These are phyloP conservation scores for Suhomyces vadensis DNA, from an alignment of 805 yeast species.

Conservation along the genomic window DNA sequence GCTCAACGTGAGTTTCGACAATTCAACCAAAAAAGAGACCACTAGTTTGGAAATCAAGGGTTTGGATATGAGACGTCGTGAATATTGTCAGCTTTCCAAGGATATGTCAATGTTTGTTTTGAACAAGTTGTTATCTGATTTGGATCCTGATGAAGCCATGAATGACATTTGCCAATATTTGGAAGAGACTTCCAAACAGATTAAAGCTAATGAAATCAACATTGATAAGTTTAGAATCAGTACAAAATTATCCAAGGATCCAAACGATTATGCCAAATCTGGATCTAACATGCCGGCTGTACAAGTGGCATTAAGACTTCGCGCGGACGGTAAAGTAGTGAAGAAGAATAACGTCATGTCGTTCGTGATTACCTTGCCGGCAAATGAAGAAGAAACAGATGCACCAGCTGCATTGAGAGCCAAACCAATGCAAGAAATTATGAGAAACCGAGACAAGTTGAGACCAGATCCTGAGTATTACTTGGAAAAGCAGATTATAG, in stretches of 20 bases:
- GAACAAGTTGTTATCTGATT: constrained; percentile 66
- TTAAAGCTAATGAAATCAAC: constrained; percentile 62
- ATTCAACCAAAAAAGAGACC: constrained; percentile 52
- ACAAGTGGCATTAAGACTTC: constrained; percentile 81
- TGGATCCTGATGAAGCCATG: constrained; percentile 75
- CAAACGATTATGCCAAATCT: constrained; percentile 69
- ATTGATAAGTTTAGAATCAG: constrained; percentile 74
- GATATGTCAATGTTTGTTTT: constrained; percentile 79
- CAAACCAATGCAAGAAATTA: constrained; percentile 72
- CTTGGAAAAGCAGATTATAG: constrained; percentile 83
- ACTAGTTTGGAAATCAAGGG: constrained; percentile 87
- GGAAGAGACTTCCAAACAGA: constrained; percentile 55
- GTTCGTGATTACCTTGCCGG: constrained; percentile 63
- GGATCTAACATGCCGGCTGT: constrained; percentile 79
- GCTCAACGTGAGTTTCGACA: constrained; percentile 56
- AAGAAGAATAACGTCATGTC: constrained; percentile 90
- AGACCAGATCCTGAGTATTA: constrained; percentile 78
- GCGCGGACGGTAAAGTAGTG: constrained; percentile 81
- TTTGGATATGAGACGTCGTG: constrained; percentile 95
- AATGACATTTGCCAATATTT: constrained; percentile 70
- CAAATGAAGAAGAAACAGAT: constrained; percentile 31
- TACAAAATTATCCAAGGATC: constrained; percentile 88
- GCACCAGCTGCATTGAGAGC: constrained; percentile 75
- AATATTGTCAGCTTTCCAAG: constrained; percentile 89
- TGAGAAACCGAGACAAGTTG: constrained; percentile 50